A percentile compares a stretch with the other conserved stretches of the same genome.
Evolutionary conservation across 2,329 filamentous ascomycete species (phyloP).

Genomic region (Zymoseptoria pseudotritici): DNA sequence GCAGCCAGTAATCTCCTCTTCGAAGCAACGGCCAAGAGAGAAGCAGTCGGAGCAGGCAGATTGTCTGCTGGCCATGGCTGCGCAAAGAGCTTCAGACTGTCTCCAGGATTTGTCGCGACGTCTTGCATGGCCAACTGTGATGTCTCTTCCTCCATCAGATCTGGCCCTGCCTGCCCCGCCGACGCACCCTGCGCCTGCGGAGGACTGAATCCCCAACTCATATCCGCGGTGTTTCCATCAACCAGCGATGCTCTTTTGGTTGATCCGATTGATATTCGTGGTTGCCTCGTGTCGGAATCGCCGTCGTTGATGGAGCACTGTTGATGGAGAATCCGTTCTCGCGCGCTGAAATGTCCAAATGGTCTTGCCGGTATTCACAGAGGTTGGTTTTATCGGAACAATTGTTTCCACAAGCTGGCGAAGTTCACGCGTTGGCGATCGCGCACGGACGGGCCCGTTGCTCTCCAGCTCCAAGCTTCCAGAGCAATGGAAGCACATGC

Average conservation of each 20-base stretch:
- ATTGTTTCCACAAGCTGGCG: neutral
- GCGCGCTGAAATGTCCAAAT: neutral
- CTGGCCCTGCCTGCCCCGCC: conserved; percentile 44
- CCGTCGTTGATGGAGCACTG: neutral
- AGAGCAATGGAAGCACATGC: neutral
- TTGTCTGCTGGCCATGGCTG: conserved; percentile 64
- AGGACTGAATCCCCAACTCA: neutral
- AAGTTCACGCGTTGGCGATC: neutral
- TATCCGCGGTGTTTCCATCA: neutral
- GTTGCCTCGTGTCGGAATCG: neutral
- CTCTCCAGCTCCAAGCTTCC: neutral
- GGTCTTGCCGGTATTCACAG: neutral
- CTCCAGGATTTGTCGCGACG: conserved; percentile 58
- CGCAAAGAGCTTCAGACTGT: conserved; percentile 72
- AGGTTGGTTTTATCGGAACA: no score
- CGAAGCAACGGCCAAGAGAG: conserved; percentile 76
- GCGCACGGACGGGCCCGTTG: neutral
- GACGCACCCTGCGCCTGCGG: neutral
- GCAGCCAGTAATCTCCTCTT: conserved; percentile 76
- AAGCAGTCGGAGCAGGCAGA: conserved; percentile 68
- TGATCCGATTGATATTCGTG: neutral
- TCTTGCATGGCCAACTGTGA: conserved; percentile 74
- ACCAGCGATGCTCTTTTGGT: neutral
- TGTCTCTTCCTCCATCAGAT: conserved; percentile 71
- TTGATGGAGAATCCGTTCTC: neutral